Evolutionary conservation across 176 grass and related monocot species (phyloP), one percentile per base, ranked within the genome.

Genomic region (Carex scoparia): DNA sequence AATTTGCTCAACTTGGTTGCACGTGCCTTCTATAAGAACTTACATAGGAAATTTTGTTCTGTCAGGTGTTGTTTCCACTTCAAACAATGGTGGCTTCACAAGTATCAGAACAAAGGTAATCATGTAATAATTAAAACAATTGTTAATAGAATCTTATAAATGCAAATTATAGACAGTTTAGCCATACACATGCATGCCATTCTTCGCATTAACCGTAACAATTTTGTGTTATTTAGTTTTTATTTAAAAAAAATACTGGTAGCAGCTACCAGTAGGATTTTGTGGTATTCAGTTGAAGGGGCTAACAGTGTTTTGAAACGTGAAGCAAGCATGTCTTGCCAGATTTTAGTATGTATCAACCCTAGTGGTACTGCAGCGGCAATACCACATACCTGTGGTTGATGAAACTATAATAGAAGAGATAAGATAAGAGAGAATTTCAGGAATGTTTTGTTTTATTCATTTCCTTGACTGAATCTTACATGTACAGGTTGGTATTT

Each of bases 61-160:
- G 73, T 15, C 81, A 98, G 93, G 96, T 62, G 86, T 79, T 69
- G 91, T 98, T 83, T 98, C 93, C 84, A 95, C 91, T 91, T 91
- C 96, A 85, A 98, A 98, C 61, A 98, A 98, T 18, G 96, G 96
- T 62, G 96, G 96, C 33, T 98, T 98, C 86, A 90, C 96, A 65
- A 98, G 96, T 86, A 95, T 98, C 84, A 98, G 96, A 77, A 95
- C 96, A 81, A 98, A 98, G 91, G 96, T 98, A 93, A 81, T 51
- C 74, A 74, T 44, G 92, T 97, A 92, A 70, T 53, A 86, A 61
- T 57, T 90, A 48, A 19, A 51, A 48, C 78, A 2, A 62, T 82
- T 14, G n/a, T 68, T 83, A 83, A 66, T 79, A 37, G 40, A 14
- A 69, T n/a, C 65, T 69, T 53, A 38, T 40, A 18, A 84, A 57